Evolutionary conservation across 1,139 yeast species (phyloP).

Genomic region (Yamadazyma conglobata): DNA sequence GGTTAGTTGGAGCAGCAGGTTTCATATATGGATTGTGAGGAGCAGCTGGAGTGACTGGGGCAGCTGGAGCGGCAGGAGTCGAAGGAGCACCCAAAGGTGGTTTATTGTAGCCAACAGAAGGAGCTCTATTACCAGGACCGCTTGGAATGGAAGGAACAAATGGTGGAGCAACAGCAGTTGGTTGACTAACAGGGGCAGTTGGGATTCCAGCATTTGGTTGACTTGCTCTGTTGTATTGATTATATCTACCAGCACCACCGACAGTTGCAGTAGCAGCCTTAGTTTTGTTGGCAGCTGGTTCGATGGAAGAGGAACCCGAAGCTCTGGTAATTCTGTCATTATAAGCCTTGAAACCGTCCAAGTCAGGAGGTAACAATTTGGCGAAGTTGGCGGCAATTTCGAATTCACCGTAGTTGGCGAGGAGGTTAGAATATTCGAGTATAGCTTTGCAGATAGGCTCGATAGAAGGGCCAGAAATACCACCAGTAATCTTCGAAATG

Average conservation of each 20-base stretch:
- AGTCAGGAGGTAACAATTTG: slow-evolving; percentile 61
- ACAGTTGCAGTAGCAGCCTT: slow-evolving; percentile 3
- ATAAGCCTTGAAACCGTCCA: slow-evolving; percentile 46
- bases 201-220: slow-evolving; percentile 3
- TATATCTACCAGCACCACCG: slow-evolving; percentile 4
- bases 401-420: slow-evolving; percentile 81
- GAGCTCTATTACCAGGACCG: too few species aligned
- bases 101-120: slow-evolving; percentile 2
- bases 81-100: slow-evolving; percentile 1
- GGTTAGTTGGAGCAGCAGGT: slow-evolving; percentile 7
- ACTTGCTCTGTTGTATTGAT: slow-evolving; percentile 5
- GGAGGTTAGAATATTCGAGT: slow-evolving; percentile 75
- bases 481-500: slow-evolving; percentile 39
- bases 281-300: slow-evolving; percentile 1
- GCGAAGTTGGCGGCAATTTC: slow-evolving; percentile 75
- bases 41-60: slow-evolving; percentile 2
- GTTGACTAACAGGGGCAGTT: not conserved
- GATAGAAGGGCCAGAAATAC: slow-evolving; percentile 44
- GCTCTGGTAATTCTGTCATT: slow-evolving; percentile 79
- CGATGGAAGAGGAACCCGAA: slow-evolving; percentile 7
- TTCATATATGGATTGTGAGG: slow-evolving; percentile 15
- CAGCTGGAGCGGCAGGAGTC: slow-evolving; percentile 5
- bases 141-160: slow-evolving; percentile 9
- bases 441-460: slow-evolving; percentile 55
- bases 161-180: slow-evolving; percentile 3